phyloP scores from a whole-genome alignment of 225 moss, liverwort and hornwort genomes.

The Climacium dendroides region DNA sequence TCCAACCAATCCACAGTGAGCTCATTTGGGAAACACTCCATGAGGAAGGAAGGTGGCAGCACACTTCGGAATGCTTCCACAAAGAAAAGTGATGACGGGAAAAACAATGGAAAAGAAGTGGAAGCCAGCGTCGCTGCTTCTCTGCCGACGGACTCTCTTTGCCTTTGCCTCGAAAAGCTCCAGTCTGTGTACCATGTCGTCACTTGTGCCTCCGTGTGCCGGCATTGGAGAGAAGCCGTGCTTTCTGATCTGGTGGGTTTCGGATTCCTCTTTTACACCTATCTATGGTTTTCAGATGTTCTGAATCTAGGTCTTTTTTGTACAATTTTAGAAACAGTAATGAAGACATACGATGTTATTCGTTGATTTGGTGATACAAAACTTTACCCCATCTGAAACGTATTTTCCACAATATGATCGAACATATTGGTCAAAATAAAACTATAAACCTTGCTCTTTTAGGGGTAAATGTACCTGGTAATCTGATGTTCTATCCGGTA shows the following conservation, averaged over 20 bases:
- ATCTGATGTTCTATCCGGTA: not conserved
- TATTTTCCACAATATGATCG: not conserved
- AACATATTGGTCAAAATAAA: not conserved
- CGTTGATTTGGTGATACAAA: not conserved
- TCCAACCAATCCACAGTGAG: slow-evolving; percentile 9
- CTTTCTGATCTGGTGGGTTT: slow-evolving; percentile 43
- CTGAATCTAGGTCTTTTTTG: not conserved
- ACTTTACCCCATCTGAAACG: not conserved
- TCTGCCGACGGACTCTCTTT: slow-evolving; percentile 63
- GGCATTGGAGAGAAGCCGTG: slow-evolving; percentile 64
- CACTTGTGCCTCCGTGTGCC: slow-evolving; percentile 66
- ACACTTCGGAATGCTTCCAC: not conserved
- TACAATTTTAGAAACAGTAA: not conserved
- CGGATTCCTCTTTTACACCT: not conserved
- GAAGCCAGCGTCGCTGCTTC: slow-evolving; percentile 10
- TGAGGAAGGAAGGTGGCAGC: slow-evolving; percentile 13
- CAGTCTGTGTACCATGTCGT: slow-evolving; percentile 73
- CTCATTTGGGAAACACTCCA: slow-evolving; percentile 16
- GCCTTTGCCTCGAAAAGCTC: slow-evolving; percentile 62
- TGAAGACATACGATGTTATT: not conserved
- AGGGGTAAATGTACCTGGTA: not conserved
- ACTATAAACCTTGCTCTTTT: not conserved
- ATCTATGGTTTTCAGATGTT: not conserved
- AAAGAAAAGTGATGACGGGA: not conserved
- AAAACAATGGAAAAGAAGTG: slow-evolving; percentile 7